These are phyloP conservation scores for Monosporascus sp. DNA, from an alignment of 2,329 filamentous ascomycete species.

Conservation along the genomic window DNA sequence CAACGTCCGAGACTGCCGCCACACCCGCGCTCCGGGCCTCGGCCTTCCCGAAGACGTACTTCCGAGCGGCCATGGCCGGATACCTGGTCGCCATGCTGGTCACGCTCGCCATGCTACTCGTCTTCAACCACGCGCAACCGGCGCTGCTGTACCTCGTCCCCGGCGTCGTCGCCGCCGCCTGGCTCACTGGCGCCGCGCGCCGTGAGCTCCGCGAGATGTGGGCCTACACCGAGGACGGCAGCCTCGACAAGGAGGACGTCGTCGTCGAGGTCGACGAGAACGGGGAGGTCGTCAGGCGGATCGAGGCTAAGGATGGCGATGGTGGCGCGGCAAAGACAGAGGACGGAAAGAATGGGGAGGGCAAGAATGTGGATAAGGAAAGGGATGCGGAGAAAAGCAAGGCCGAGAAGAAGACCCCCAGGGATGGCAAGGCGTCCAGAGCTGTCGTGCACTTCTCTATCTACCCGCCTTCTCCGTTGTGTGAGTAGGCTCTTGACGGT, in stretches of 20 bases:
- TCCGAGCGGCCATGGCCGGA: slow-evolving; percentile 68
- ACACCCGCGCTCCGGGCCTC: slow-evolving; percentile 34
- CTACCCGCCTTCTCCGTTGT: background rate
- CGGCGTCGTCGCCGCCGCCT: slow-evolving; percentile 69
- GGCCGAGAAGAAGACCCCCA: slow-evolving; percentile 8
- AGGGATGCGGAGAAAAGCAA: slow-evolving; percentile 7
- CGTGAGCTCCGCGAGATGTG: slow-evolving; percentile 75
- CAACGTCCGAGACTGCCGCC: slow-evolving; percentile 6
- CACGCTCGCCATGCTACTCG: slow-evolving; percentile 71
- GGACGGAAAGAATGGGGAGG: slow-evolving; percentile 19
- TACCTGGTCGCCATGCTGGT: slow-evolving; percentile 73
- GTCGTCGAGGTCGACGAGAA: slow-evolving; percentile 49
- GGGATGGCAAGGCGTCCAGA: slow-evolving; percentile 3
- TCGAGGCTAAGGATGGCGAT: slow-evolving; percentile 31
- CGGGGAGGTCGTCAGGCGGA: slow-evolving; percentile 39
- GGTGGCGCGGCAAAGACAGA: slow-evolving; percentile 25
- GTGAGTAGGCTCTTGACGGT: background rate
- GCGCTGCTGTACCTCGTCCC: slow-evolving; percentile 91
- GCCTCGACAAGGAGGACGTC: slow-evolving; percentile 48
- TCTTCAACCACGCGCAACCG: slow-evolving; percentile 79
- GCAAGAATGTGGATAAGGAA: slow-evolving; percentile 19
- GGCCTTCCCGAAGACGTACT: slow-evolving; percentile 78
- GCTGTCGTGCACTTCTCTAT: background rate
- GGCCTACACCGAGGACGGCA: slow-evolving; percentile 72
- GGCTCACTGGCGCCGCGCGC: slow-evolving; percentile 64